Evolutionary conservation across 1,284 basidiomycete species (phyloP).

Genomic region (Inonotus obliquus): DNA sequence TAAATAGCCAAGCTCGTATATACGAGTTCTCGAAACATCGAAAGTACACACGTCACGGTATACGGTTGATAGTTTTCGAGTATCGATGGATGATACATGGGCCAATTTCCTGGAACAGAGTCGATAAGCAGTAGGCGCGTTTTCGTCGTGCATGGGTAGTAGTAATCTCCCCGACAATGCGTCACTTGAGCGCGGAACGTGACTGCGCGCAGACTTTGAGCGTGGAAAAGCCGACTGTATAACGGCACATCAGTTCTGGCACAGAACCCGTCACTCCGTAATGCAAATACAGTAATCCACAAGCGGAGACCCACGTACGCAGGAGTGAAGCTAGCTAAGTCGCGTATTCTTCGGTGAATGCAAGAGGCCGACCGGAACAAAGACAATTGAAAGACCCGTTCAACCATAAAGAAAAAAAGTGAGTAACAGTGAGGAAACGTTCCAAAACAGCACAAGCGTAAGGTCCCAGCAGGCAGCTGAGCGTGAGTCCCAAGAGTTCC

Average conservation of each 20-base stretch:
- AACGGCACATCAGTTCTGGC: slow-evolving; percentile 1
- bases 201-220: background rate
- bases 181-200: background rate
- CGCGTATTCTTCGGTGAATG: slow-evolving; percentile 3
- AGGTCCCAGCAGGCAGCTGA: background rate
- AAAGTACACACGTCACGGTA: background rate
- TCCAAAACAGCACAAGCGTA: slow-evolving; percentile 4
- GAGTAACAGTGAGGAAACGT: background rate
- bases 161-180: background rate
- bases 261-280: background rate
- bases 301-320: background rate
- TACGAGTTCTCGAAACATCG: too few species aligned
- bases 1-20: background rate
- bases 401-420: background rate
- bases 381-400: background rate
- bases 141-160: background rate
- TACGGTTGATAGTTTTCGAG: background rate
- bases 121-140: background rate
- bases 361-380: background rate
- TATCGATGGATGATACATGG: background rate
- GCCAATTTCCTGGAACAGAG: background rate
- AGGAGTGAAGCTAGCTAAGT: background rate
- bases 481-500: slow-evolving; percentile 1
- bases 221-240: background rate
- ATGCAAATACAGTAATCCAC: background rate